Base-by-base conservation (phyloP, 2,329 filamentous ascomycete genomes). In the Penicillium nordicum region DNA sequence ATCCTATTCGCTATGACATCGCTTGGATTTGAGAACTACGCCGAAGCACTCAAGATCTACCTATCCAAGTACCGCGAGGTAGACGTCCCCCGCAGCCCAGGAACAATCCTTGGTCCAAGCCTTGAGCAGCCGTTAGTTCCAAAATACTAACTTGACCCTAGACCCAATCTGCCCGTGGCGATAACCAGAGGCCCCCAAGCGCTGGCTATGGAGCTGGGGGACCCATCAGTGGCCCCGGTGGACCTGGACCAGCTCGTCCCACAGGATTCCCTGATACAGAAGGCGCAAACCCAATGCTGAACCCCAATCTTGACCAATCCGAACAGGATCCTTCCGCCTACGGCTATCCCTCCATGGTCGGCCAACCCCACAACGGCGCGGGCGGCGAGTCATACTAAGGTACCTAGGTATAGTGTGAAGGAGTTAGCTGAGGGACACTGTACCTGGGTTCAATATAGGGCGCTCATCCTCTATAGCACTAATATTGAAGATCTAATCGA, bases 1-100 rank as follows among this genome's bases (percentile, higher is more conserved):
- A 99, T 99, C 58, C 80, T 99, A 44, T 99, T 97, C 72, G 94
- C 94, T 59, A 99, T 99, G 94, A 97, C 93, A 8, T 99, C 94
- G 27, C 84, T 99, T 36, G 94, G 94, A 1, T 99, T 99, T 75
- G 94, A 99, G 77, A 99, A 99, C 78, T 99, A 99, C 73, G 89
- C 93, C 27, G 94, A 99, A 75, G 94, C 94, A 1, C 82, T 99
- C 57, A 99, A 99, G 78, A 97, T 99, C 66, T 99, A 99, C 74
- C 83, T 99, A 41, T 91, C 92, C 58, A 94, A 97, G 73, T 99
- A 97, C 76, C 88, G 94, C 75, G 94, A 99, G 84, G 94, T 97
- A 83, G 85, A 88, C 18, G 82, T n/a, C 16, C 27, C 50, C 47
- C 12, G 18, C 16, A 25, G 7, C n/a, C 45, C 5, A 12, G 8